phyloP scores from a whole-genome alignment of 495 filamentous ascomycete genomes.

The Cairneyella variabilis region DNA sequence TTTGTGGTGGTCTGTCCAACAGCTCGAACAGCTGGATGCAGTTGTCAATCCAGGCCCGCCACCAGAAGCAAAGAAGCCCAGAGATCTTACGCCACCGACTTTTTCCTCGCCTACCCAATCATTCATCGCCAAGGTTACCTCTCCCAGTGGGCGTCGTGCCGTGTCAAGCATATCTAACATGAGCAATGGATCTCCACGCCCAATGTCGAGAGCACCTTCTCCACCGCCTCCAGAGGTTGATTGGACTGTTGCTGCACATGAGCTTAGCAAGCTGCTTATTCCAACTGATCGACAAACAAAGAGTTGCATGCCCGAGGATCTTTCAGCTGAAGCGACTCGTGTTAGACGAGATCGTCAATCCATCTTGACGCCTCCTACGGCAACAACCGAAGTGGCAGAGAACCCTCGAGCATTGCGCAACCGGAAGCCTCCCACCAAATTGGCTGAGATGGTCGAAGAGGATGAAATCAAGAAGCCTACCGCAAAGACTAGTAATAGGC shows the following conservation, averaged over 20 bases:
- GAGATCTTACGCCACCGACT: constrained; percentile 52
- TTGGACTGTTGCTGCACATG: constrained; percentile 78
- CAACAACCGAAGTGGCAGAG: constrained; percentile 31
- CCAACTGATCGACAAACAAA: constrained; percentile 65
- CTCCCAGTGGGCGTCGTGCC: constrained; percentile 51
- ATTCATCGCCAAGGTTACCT: constrained; percentile 67
- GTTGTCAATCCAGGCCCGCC: constrained; percentile 44
- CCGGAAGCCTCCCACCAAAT: constrained; percentile 52
- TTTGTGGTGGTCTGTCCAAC: constrained; percentile 70
- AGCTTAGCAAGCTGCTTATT: constrained; percentile 78
- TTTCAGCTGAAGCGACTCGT: constrained; percentile 62
- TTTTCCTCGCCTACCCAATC: constrained; percentile 74
- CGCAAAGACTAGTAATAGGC: constrained; percentile 49
- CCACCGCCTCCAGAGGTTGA: constrained; percentile 72
- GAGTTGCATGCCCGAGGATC: constrained; percentile 72
- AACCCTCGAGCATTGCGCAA: constrained; percentile 63
- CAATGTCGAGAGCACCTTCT: constrained; percentile 25
- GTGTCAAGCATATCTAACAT: constrained; percentile 32
- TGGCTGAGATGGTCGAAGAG: constrained; percentile 43
- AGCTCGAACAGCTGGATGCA: constrained; percentile 64
- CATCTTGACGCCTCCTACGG: constrained; percentile 29
- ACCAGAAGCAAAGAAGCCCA: constrained; percentile 45
- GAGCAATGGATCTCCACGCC: constrained; percentile 27
- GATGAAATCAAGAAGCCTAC: constrained; percentile 48
- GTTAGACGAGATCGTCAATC: constrained; percentile 60